A percentile compares a stretch with the other conserved stretches of the same genome.
Conservation (phyloP, 371 early-diverging fungal genomes). For the Actinomortierella ambigua region DNA sequence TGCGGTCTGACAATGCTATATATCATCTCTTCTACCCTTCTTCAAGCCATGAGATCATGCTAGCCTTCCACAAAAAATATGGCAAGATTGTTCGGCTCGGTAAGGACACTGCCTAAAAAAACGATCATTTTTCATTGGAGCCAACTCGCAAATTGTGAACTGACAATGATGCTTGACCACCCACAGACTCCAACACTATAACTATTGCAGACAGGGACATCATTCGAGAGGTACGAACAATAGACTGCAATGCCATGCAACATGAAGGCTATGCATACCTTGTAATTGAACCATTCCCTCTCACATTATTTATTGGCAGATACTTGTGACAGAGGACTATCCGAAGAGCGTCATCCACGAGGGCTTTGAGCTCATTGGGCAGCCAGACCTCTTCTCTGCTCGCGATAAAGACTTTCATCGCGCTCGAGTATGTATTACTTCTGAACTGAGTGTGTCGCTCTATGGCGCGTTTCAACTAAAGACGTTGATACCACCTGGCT, state of each 20-base stretch:
- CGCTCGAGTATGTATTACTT: neutral
- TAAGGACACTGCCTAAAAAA: constrained; percentile 3
- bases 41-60: constrained; percentile 23
- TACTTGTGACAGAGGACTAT: constrained; percentile 26
- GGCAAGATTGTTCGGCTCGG: constrained; percentile 32
- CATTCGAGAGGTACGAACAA: constrained; percentile 11
- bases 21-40: too few species aligned
- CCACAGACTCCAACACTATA: constrained; percentile 20
- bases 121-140: too few species aligned
- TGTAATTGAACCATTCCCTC: too few species aligned
- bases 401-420: neutral
- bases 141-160: too few species aligned
- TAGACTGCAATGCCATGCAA: too few species aligned
- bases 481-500: too few species aligned
- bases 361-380: constrained; percentile 16
- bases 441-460: too few species aligned
- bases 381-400: neutral
- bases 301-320: neutral
- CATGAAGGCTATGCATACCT: too few species aligned
- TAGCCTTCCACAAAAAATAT: constrained; percentile 11
- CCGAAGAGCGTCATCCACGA: constrained; percentile 32
- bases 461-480: too few species aligned
- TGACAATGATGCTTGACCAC: too few species aligned
- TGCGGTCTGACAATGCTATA: too few species aligned
- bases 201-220: constrained; percentile 38